Percentiles rank a stretch among this genome's conserved stretches.
phyloP scores from a whole-genome alignment of 1,284 basidiomycete species.

The Irpex sp. region DNA sequence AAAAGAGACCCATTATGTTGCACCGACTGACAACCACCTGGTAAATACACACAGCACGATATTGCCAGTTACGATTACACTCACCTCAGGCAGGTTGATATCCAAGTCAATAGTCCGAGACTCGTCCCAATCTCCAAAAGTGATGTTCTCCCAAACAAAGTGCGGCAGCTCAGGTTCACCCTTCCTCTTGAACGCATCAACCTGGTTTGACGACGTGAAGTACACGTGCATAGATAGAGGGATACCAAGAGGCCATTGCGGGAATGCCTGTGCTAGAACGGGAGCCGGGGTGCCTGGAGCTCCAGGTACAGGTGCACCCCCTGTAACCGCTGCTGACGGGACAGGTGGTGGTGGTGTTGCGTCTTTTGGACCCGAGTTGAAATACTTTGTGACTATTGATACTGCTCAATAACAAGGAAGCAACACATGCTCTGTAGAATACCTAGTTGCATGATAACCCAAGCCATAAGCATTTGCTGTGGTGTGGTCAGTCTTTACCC shows the following conservation, averaged over 20 bases:
- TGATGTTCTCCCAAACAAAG: constrained; percentile 79
- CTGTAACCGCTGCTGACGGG: constrained; percentile 23
- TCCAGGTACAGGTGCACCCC: constrained; percentile 13
- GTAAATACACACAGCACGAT: neutral
- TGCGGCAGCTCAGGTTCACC: constrained; percentile 52
- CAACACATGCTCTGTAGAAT: constrained; percentile 17
- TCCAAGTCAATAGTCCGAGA: constrained; percentile 57
- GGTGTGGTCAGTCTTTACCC: neutral
- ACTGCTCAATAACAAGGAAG: neutral
- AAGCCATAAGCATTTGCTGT: constrained; percentile 64
- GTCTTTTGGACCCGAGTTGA: constrained; percentile 27
- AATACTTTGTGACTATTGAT: constrained; percentile 38
- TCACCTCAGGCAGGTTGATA: constrained; percentile 69
- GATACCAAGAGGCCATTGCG: constrained; percentile 55
- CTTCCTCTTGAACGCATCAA: constrained; percentile 52
- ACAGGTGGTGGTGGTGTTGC: constrained; percentile 25
- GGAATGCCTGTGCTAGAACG: constrained; percentile 46
- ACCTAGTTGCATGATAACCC: constrained; percentile 60
- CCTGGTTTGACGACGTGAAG: constrained; percentile 51
- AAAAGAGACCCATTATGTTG: constrained; percentile 71
- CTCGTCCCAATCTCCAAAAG: constrained; percentile 79
- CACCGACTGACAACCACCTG: neutral
- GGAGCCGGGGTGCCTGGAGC: constrained; percentile 21
- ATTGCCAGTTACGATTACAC: constrained; percentile 15
- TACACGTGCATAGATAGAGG: constrained; percentile 70